These are phyloP conservation scores for Cadophora sp. DNA, from an alignment of 2,329 filamentous ascomycete species.

Conservation along the genomic window DNA sequence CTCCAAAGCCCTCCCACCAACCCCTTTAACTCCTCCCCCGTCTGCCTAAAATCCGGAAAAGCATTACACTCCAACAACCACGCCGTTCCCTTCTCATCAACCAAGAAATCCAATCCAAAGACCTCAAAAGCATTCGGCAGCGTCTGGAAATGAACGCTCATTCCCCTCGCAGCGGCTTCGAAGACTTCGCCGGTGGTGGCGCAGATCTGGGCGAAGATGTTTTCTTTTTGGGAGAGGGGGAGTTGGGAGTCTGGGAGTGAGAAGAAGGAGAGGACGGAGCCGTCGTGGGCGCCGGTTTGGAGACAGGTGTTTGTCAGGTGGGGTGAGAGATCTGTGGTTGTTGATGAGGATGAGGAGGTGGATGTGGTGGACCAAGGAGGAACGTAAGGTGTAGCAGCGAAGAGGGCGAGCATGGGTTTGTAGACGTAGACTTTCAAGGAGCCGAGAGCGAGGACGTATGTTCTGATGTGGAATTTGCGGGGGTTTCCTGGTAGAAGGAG, in stretches of 20 bases:
- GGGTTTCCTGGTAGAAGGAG: slow-evolving; percentile 69
- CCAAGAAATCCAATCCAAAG: slow-evolving; percentile 89
- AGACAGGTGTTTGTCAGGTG: slow-evolving; percentile 97
- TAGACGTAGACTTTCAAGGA: slow-evolving; percentile 86
- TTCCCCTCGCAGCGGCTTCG: slow-evolving; percentile 81
- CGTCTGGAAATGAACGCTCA: slow-evolving; percentile 92
- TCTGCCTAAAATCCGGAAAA: slow-evolving; percentile 95
- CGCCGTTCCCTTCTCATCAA: slow-evolving; percentile 67
- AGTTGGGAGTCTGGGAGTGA: slow-evolving; percentile 52
- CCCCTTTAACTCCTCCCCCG: slow-evolving; percentile 73
- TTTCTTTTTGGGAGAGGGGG: slow-evolving; percentile 50
- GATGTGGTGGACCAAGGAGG: slow-evolving; percentile 59
- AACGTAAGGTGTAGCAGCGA: slow-evolving; percentile 77
- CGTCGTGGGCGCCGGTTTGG: slow-evolving; percentile 67
- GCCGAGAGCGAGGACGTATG: slow-evolving; percentile 85
- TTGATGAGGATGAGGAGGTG: slow-evolving; percentile 40
- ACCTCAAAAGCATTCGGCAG: slow-evolving; percentile 89
- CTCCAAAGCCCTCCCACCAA: slow-evolving; percentile 81
- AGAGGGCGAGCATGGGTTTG: slow-evolving; percentile 89
- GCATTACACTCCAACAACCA: slow-evolving; percentile 94
- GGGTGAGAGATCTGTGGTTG: slow-evolving; percentile 66
- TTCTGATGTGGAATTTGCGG: slow-evolving; percentile 93
- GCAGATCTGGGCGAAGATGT: slow-evolving; percentile 79
- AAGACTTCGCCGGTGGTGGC: slow-evolving; percentile 78
- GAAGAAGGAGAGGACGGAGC: slow-evolving; percentile 79